Evolutionary conservation across 106 monocot species (phyloP).

Genomic region (Dioscorea zingiberensis): DNA sequence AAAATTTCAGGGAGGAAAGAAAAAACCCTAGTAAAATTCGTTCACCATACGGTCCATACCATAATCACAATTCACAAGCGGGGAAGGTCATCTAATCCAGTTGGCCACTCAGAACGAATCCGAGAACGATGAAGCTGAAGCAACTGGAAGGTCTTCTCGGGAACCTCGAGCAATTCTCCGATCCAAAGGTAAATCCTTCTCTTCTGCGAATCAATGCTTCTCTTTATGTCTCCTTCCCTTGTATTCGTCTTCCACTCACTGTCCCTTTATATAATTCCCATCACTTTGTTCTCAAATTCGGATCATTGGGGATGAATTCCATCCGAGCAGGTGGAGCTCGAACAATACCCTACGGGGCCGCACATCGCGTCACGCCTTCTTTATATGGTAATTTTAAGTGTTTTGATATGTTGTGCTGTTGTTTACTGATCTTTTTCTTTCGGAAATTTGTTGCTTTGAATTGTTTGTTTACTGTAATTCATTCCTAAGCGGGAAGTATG

Average conservation of each 20-base stretch:
- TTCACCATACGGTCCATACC: too few species aligned
- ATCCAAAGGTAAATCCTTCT: conserved; percentile 46
- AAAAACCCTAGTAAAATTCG: too few species aligned
- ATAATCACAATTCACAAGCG: too few species aligned
- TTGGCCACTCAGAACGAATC: too few species aligned
- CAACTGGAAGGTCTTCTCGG: conserved; percentile 73
- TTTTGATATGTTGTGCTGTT: neutral
- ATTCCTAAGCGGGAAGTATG: neutral
- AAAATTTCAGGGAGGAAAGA: too few species aligned
- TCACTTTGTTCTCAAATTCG: neutral
- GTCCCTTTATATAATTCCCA: neutral
- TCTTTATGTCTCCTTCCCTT: neutral
- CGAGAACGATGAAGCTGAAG: conserved; percentile 63
- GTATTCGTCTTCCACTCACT: neutral
- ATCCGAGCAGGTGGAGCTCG: conserved; percentile 68
- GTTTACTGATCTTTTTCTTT: neutral
- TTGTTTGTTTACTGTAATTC: neutral
- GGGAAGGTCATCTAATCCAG: too few species aligned
- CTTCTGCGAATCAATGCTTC: neutral
- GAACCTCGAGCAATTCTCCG: conserved; percentile 56
- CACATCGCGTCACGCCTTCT: conserved; percentile 89
- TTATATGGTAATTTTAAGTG: conserved; percentile 40
- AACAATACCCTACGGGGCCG: conserved; percentile 88
- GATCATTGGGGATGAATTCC: neutral
- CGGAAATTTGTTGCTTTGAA: neutral